Conservation (phyloP, 2,329 filamentous ascomycete species). For the Fusarium sp. region DNA sequence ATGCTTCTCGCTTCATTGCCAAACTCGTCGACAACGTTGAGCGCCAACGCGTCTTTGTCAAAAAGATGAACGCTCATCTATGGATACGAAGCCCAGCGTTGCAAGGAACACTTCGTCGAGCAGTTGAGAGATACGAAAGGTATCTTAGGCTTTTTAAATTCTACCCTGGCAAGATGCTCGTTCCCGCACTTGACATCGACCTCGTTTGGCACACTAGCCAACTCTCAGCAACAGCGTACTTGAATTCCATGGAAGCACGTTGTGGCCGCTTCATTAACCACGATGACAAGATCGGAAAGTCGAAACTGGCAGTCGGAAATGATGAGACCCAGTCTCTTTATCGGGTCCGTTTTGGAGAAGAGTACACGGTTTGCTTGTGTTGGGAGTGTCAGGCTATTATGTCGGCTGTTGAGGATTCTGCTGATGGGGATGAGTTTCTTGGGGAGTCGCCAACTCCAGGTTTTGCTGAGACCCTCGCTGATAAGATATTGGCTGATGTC, state of each 20-base stretch:
- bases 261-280: slow-evolving; percentile 47
- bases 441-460: not conserved
- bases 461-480: not conserved
- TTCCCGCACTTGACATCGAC: slow-evolving; percentile 56
- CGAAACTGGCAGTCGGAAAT: slow-evolving; percentile 14
- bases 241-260: slow-evolving; percentile 11
- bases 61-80: slow-evolving; percentile 53
- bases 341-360: slow-evolving; percentile 29
- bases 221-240: slow-evolving; percentile 48
- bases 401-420: slow-evolving; percentile 28
- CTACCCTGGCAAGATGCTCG: slow-evolving; percentile 50
- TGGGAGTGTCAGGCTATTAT: slow-evolving; percentile 39
- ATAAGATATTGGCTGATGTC: slow-evolving; percentile 10
- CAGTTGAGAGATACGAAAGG: slow-evolving; percentile 52
- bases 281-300: slow-evolving; percentile 36
- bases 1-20: not conserved
- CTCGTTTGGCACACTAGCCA: slow-evolving; percentile 58
- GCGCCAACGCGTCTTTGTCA: slow-evolving; percentile 52
- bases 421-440: slow-evolving; percentile 4
- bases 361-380: slow-evolving; percentile 34
- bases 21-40: slow-evolving; percentile 28
- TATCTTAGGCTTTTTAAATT: slow-evolving; percentile 53
- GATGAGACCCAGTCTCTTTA: slow-evolving; percentile 34
- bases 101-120: slow-evolving; percentile 50
- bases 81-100: slow-evolving; percentile 54